Conservation (phyloP, 2,329 filamentous ascomycete genomes). For the Volutella citrinella region DNA sequence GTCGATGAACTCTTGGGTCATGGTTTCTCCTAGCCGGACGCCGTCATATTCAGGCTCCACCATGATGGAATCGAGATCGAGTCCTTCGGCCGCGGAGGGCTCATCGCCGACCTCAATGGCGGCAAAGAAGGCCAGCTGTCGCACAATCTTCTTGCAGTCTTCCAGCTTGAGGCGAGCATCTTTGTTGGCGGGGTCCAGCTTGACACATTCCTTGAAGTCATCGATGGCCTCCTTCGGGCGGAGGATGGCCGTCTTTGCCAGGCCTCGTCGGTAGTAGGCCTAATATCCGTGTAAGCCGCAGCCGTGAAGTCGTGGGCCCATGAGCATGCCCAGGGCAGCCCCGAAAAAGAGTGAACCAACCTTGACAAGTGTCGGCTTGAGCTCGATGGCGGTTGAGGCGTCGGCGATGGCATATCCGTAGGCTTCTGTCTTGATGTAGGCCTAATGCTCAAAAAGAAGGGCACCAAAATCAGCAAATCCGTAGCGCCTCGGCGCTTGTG, state of each 20-base stretch:
- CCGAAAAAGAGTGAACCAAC: constrained; percentile 43
- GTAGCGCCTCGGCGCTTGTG: too few species aligned
- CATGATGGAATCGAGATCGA: constrained; percentile 81
- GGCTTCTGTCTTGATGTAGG: constrained; percentile 91
- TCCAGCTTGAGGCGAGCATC: constrained; percentile 87
- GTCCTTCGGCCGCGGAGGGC: constrained; percentile 84
- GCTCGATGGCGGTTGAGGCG: constrained; percentile 84
- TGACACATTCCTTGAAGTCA: constrained; percentile 89
- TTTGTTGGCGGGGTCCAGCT: constrained; percentile 82
- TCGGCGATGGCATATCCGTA: constrained; percentile 92
- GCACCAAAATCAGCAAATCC: constrained; percentile 43
- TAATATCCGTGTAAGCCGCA: constrained; percentile 32
- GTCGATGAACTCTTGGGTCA: constrained; percentile 95
- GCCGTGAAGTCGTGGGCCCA: constrained; percentile 3
- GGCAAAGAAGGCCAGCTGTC: constrained; percentile 86
- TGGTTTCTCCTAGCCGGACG: constrained; percentile 69
- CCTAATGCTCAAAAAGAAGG: constrained; percentile 47
- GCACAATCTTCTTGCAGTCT: constrained; percentile 93
- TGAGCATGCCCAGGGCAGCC: not conserved
- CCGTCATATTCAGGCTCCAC: constrained; percentile 88
- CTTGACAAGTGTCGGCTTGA: constrained; percentile 87
- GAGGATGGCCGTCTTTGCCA: constrained; percentile 88
- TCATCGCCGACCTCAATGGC: constrained; percentile 93
- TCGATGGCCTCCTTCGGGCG: constrained; percentile 82
- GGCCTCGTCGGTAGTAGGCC: constrained; percentile 92